Base-by-base conservation (phyloP, 1,139 yeast species). In the Suhomyces yuchorum region DNA sequence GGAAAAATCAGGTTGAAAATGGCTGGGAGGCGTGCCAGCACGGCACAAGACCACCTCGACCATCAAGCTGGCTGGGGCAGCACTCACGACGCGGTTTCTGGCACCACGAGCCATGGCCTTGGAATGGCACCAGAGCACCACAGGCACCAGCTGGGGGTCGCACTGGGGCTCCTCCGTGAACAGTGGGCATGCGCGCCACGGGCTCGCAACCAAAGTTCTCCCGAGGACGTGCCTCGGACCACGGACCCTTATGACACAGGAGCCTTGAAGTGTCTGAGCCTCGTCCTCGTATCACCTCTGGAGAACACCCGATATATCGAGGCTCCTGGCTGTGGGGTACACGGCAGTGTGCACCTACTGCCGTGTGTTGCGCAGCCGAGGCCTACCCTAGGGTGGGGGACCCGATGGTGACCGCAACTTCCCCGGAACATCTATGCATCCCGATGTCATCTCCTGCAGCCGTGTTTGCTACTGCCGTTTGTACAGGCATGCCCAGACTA, bases 241-340 rank as follows among this genome's bases (percentile, higher is more conserved):
- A 22, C 12, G 28, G 28, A 9, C 28, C 39, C 17, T 35, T 12
- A 12, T 19, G 3, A 8, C 17, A 36, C 36, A 36, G 37, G 44
- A 22, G 44, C 44, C 40, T 42, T 42, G 44, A 36, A 42, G 38
- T 24, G 19, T 11, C 22, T 22, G 45, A 42, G 41, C 41, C 41
- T 19, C 37, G 37, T 9, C 26, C 37, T 37, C 41, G 41, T 37
- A 36, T 28, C 39, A 24, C 15, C 22, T 30, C 37, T 42, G 41
- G 41, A 41, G 37, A 37, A 37, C 23, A 19, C 39, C 24, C 26
- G 39, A 36, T 12, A 2, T 17, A n/a, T 14, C 18, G 28, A 22
- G 28, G 28, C 39, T 36, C 37, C 24, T 35, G 14, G 30, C 30
- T 30, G 34, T 30, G 34, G 34, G 34, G 34, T 30, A 30, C 34